A percentile compares a stretch with the other conserved stretches of the same genome.
phyloP scores from a whole-genome alignment of 805 yeast species.

The Starmerella vaccinii region DNA sequence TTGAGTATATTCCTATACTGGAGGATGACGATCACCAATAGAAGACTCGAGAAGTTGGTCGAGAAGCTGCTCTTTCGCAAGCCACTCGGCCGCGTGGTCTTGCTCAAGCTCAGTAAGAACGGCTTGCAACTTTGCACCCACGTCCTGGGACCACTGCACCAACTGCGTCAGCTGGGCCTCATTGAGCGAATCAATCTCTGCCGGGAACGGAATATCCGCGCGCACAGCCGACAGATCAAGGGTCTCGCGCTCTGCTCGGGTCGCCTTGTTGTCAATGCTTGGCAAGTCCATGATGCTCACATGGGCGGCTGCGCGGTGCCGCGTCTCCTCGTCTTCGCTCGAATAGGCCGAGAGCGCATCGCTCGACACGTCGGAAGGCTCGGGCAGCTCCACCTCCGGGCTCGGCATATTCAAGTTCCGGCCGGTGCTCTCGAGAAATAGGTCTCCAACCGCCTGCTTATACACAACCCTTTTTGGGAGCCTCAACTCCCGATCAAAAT shows the following conservation, averaged over 20 bases:
- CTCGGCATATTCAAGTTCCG: not conserved
- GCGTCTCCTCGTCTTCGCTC: slow-evolving; percentile 5
- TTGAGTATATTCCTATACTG: not conserved
- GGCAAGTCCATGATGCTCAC: slow-evolving; percentile 14
- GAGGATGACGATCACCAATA: slow-evolving; percentile 4
- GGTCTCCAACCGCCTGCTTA: not conserved
- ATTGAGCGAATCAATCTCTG: slow-evolving; percentile 6
- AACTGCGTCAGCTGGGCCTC: slow-evolving; percentile 18
- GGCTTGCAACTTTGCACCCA: slow-evolving; percentile 22
- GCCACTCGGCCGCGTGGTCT: slow-evolving; percentile 26
- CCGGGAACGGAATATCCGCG: slow-evolving; percentile 5
- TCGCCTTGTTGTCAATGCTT: slow-evolving; percentile 1
- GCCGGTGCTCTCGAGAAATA: not conserved
- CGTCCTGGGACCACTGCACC: slow-evolving; percentile 30
- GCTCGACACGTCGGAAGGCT: slow-evolving; percentile 11
- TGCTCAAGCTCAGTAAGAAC: slow-evolving; percentile 23
- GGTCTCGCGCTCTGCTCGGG: slow-evolving; percentile 4
- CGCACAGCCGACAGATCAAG: slow-evolving; percentile 13
- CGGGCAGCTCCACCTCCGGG: slow-evolving; percentile 4
- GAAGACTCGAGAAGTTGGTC: slow-evolving; percentile 25
- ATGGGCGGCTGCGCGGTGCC: slow-evolving; percentile 6
- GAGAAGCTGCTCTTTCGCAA: slow-evolving; percentile 31
- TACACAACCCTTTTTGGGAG: not conserved
- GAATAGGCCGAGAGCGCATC: slow-evolving; percentile 5
- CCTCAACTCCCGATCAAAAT: not conserved